Percentiles rank a stretch among this genome's conserved stretches.
These are phyloP conservation scores for Claviceps sp. DNA, from an alignment of 2,329 filamentous ascomycete genomes.

Conservation along the genomic window DNA sequence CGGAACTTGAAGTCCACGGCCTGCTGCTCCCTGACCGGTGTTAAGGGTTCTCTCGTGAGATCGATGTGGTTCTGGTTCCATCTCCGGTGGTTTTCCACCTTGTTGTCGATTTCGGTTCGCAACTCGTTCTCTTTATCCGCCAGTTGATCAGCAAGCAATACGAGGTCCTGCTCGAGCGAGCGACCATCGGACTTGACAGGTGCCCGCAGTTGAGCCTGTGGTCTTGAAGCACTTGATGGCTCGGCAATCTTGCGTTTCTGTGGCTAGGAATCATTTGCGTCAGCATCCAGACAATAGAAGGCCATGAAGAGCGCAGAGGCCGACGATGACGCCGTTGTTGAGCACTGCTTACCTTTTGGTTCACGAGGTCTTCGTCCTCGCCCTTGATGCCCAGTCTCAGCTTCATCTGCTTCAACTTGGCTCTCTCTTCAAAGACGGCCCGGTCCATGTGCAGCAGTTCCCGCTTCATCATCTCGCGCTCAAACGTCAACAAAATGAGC, in stretches of 20 bases:
- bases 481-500: conserved; percentile 62
- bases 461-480: conserved; percentile 67
- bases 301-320: conserved; percentile 4
- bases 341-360: conserved; percentile 61
- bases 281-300: conserved; percentile 12
- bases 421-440: conserved; percentile 69
- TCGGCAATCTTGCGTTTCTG: conserved; percentile 58
- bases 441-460: conserved; percentile 65
- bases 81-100: conserved; percentile 74
- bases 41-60: conserved; percentile 72
- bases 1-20: conserved; percentile 51
- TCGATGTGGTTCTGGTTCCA: conserved; percentile 90
- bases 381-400: conserved; percentile 77
- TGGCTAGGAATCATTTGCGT: conserved; percentile 33
- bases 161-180: conserved; percentile 63
- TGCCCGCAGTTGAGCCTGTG: conserved; percentile 53
- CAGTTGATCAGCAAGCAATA: conserved; percentile 61
- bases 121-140: conserved; percentile 74
- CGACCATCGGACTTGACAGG: conserved; percentile 59
- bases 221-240: conserved; percentile 44
- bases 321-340: neutral
- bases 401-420: conserved; percentile 77
- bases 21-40: conserved; percentile 57
- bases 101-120: conserved; percentile 68
- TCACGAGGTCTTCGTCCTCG: conserved; percentile 88